phyloP scores from a whole-genome alignment of 441 rosid species.

The Syzygium malaccense region DNA sequence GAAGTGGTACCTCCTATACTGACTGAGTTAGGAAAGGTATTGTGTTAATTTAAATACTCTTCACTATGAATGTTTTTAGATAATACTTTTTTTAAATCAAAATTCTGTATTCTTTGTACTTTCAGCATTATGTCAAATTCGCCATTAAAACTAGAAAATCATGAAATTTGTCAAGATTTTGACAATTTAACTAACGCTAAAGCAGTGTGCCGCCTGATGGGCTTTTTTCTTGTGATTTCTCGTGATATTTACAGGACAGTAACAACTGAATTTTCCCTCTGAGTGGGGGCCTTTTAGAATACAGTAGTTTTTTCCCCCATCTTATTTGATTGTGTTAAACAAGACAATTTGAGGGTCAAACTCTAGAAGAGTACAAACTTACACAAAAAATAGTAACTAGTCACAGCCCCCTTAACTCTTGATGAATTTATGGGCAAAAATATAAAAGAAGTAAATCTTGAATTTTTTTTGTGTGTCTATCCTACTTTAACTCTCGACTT shows the following conservation, averaged over 20 bases:
- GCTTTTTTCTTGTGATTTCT: background rate
- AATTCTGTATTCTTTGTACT: background rate
- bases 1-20: conserved; percentile 96
- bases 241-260: background rate
- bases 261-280: background rate
- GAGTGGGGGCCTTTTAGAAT: background rate
- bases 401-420: background rate
- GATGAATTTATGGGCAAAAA: background rate
- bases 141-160: background rate
- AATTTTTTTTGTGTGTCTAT: background rate
- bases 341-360: background rate
- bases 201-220: background rate
- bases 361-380: background rate
- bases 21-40: conserved; percentile 83
- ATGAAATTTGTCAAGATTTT: background rate
- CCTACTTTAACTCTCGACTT: no score
- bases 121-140: background rate
- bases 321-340: background rate
- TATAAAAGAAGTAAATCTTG: background rate
- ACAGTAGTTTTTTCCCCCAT: background rate
- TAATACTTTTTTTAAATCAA: background rate
- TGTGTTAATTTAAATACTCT: background rate
- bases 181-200: background rate
- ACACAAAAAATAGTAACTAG: background rate
- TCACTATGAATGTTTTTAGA: background rate